phyloP scores from a whole-genome alignment of 148 eudicot species.

The Suaeda aralocaspica region DNA sequence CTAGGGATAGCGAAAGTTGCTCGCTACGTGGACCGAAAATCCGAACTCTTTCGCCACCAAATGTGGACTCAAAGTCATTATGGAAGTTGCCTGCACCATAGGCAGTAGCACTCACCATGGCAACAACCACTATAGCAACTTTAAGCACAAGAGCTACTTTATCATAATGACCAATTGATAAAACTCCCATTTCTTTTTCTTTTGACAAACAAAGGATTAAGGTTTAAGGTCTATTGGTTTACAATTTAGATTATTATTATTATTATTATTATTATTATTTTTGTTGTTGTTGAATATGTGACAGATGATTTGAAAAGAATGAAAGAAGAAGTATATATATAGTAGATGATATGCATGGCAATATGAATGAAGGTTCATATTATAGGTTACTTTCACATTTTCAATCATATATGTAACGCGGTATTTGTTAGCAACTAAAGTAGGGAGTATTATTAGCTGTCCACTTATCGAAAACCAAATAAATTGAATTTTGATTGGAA shows the following conservation, averaged over 20 bases:
- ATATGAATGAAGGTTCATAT: not conserved
- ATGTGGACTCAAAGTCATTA: conserved; percentile 38
- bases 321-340: not conserved
- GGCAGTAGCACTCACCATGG: conserved; percentile 13
- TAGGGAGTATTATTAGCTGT: not conserved
- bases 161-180: not conserved
- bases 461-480: too few species aligned
- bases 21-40: conserved; percentile 11
- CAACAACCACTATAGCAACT: conserved; percentile 6
- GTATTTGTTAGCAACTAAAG: not conserved
- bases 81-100: conserved; percentile 29
- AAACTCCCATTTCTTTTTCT: not conserved
- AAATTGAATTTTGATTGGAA: too few species aligned
- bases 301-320: not conserved
- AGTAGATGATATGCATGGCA: not conserved
- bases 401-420: not conserved
- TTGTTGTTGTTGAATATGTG: not conserved
- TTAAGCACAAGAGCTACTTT: conserved; percentile 2
- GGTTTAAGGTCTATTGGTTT: not conserved
- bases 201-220: not conserved
- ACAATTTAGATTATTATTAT: not conserved
- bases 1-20: conserved; percentile 38
- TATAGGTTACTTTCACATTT: not conserved
- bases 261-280: too few species aligned
- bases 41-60: conserved; percentile 35